Percentiles rank a stretch among this genome's conserved stretches.
Evolutionary conservation across 2,329 filamentous ascomycete species (phyloP).

Genomic region (Sarocladium oryzae): DNA sequence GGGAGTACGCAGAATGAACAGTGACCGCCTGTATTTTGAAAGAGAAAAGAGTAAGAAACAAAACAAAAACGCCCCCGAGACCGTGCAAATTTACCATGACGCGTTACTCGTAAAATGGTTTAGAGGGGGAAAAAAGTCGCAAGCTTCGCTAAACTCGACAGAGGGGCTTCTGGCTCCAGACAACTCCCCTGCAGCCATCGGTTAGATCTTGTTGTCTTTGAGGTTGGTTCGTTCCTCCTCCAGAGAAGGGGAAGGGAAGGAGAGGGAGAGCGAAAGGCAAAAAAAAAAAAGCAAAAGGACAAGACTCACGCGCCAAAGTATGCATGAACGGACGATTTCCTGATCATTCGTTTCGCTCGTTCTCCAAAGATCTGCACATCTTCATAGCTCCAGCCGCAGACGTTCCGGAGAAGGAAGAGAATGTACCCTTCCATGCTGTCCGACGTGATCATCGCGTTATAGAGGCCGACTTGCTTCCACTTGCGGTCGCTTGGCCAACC

Average conservation of each 20-base stretch:
- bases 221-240: neutral
- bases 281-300: neutral
- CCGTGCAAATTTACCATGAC: no score
- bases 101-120: no score
- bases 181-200: neutral
- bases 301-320: slow-evolving; percentile 9
- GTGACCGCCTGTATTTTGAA: no score
- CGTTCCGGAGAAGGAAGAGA: neutral
- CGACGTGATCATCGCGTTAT: neutral
- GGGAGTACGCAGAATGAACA: no score
- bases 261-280: no score
- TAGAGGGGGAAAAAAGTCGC: no score
- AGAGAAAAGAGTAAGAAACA: no score
- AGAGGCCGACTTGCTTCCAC: slow-evolving; percentile 32
- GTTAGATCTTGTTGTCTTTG: neutral
- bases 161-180: slow-evolving; percentile 10
- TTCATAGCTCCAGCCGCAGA: slow-evolving; percentile 7
- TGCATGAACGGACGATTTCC: slow-evolving; percentile 5
- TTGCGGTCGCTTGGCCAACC: slow-evolving; percentile 36
- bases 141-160: no score
- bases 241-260: neutral
- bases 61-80: no score
- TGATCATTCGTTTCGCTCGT: neutral
- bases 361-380: slow-evolving; percentile 1
- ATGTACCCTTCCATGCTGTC: slow-evolving; percentile 10